Conservation (phyloP, 2,329 filamentous ascomycete genomes). For the Xylariaceae sp. region DNA sequence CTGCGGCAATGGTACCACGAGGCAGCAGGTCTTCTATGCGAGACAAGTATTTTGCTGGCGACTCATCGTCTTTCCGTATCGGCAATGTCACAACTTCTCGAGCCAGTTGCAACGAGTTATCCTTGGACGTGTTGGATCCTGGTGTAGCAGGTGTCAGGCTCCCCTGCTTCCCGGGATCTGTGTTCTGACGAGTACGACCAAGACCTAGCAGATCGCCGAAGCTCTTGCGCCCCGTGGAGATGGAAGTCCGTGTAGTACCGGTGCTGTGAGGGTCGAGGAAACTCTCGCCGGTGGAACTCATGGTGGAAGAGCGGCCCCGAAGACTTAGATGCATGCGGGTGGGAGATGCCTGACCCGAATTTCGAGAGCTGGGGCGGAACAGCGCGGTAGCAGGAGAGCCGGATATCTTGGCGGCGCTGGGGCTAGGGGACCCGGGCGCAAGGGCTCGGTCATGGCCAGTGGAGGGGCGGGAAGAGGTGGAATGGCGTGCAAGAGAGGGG, state of each 20-base stretch:
- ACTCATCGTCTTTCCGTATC: conserved; percentile 80
- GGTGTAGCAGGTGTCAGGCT: conserved; percentile 69
- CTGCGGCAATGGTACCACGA: conserved; percentile 78
- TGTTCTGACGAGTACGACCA: conserved; percentile 75
- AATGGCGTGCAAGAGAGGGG: conserved; percentile 41
- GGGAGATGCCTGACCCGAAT: conserved; percentile 66
- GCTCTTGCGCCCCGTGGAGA: conserved; percentile 87
- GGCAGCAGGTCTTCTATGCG: conserved; percentile 78
- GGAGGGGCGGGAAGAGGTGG: conserved; percentile 29
- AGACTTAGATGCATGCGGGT: conserved; percentile 58
- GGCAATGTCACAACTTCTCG: conserved; percentile 72
- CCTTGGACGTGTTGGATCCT: conserved; percentile 68
- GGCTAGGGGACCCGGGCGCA: conserved; percentile 35
- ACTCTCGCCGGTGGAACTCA: conserved; percentile 75
- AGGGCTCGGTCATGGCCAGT: conserved; percentile 33
- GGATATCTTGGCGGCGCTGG: conserved; percentile 33
- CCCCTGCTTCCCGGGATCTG: conserved; percentile 68
- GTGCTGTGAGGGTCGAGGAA: conserved; percentile 68
- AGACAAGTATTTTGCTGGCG: conserved; percentile 82
- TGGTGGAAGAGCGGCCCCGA: conserved; percentile 81
- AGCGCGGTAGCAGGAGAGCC: conserved; percentile 49
- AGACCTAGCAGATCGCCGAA: conserved; percentile 86
- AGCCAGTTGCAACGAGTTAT: conserved; percentile 76
- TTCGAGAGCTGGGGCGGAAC: conserved; percentile 47
- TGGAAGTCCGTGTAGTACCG: conserved; percentile 71